phyloP scores from a whole-genome alignment of 371 early-diverging fungal species.

The Syncephalastrum sp. region DNA sequence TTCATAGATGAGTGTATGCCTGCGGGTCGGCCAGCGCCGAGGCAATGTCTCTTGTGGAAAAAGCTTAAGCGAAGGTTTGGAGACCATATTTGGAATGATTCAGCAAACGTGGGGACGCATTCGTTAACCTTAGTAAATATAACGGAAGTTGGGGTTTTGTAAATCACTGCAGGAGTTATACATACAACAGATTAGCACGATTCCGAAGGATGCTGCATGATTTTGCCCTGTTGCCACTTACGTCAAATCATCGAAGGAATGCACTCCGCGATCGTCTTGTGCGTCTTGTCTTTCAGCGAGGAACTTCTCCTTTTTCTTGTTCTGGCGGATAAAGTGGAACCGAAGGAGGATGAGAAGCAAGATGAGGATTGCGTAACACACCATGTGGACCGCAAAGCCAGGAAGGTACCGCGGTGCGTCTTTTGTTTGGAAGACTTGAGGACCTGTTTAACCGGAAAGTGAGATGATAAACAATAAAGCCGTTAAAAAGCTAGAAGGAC shows the following conservation, averaged over 20 bases:
- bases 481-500: not conserved
- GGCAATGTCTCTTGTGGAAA: no score
- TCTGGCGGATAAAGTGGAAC: slow-evolving; percentile 19
- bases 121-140: slow-evolving; percentile 11
- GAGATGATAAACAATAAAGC: no score
- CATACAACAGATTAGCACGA: no score
- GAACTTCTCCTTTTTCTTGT: slow-evolving; percentile 15
- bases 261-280: slow-evolving; percentile 4
- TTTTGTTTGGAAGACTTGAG: slow-evolving; percentile 22
- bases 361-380: slow-evolving; percentile 19
- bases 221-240: no score
- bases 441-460: slow-evolving; percentile 10
- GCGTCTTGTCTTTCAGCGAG: slow-evolving; percentile 10
- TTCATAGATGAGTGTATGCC: no score
- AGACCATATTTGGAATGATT: no score
- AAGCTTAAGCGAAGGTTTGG: no score
- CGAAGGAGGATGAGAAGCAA: slow-evolving; percentile 7
- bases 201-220: no score
- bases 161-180: slow-evolving; percentile 8
- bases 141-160: slow-evolving; percentile 22
- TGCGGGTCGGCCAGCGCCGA: no score
- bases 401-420: slow-evolving; percentile 21
- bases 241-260: slow-evolving; percentile 25
- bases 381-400: slow-evolving; percentile 25
- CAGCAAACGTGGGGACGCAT: no score